Evolutionary conservation across 2,329 filamentous ascomycete genomes (phyloP).

Genomic region (Shiraia bambusicola): DNA sequence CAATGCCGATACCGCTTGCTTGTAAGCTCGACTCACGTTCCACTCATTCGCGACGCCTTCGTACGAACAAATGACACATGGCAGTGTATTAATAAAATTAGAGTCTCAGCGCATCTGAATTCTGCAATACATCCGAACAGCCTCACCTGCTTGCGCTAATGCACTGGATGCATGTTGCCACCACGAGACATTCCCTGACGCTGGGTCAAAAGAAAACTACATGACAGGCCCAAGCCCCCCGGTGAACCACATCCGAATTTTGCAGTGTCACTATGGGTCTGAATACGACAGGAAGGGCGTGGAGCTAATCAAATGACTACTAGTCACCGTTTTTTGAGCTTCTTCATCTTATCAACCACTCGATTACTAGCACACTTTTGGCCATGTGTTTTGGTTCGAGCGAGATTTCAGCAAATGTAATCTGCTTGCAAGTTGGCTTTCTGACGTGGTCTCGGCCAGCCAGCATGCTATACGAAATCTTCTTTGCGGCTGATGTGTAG

Average conservation of each 20-base stretch:
- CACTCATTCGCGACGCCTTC: neutral
- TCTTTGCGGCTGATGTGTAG: neutral
- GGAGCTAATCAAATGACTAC: constrained; percentile 4
- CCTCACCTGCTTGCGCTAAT: constrained; percentile 18
- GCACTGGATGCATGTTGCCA: constrained; percentile 12
- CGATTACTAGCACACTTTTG: neutral
- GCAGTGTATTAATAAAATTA: neutral
- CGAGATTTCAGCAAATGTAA: neutral
- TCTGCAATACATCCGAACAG: constrained; percentile 6
- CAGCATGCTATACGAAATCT: neutral
- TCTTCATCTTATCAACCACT: constrained; percentile 7
- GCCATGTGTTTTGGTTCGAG: neutral
- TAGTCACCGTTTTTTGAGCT: constrained; percentile 19
- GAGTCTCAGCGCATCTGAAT: constrained; percentile 1
- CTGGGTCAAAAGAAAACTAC: constrained; percentile 6
- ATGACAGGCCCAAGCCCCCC: constrained; percentile 5
- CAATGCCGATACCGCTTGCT: too few relatives aligned
- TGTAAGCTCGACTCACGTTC: neutral
- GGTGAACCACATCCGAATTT: constrained; percentile 3
- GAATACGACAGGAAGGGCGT: constrained; percentile 1
- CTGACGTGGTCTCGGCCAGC: neutral
- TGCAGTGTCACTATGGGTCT: neutral
- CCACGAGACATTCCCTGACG: constrained; percentile 8
- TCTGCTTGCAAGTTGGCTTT: too few relatives aligned
- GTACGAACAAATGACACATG: neutral